Evolutionary conservation across 495 filamentous ascomycete genomes (phyloP), one percentile per base, ranked within the genome.

Genomic region (Platismatia glauca): DNA sequence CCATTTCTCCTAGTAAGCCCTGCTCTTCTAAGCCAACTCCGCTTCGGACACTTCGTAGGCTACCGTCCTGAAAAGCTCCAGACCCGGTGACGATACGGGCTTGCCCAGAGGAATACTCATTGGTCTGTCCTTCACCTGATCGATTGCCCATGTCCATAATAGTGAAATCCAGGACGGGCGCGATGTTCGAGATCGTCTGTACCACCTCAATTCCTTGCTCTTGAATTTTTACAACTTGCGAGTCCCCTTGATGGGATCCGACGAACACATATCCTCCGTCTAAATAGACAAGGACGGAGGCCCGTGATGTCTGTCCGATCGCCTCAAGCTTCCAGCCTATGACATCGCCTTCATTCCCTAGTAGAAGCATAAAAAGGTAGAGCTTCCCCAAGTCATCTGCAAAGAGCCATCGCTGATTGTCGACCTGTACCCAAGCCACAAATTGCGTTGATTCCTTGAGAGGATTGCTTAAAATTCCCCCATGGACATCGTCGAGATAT

Each of bases 71-170:
- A 68, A 86, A 89, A 5, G 88, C 91, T 33, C 94, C 94, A 46
- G 92, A 95, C 11, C 89, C 92, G 4, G 93, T 89, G 12, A 99
- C 90, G 60, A 99, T 87, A 35, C 95, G 82, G 59, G 94, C 92
- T 75, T 97, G 95, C 2, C 95, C 95, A 7, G 93, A 95, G 0
- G 91, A 96, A 58, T 86, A 97, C 69, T 95, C 91, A 66, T 94
- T 95, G 0, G 82, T 86, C 43, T 89, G 84, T 33, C 84, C 85
- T 63, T 93, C 89, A 53, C 84, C 84, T 57, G 86, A 82, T 33
- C 90, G 81, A 64, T 87, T 92, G 0, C 92, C 91, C 78, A 97
- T 86, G 70, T 97, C 93, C 89, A 97, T 95, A 15, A 97, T 83
- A 7, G 87, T 87, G 59, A 97, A 96, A 69, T 99, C 94, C 18